Base-by-base conservation (phyloP, 345 rosid genomes). In the Pugionium dolabratum region DNA sequence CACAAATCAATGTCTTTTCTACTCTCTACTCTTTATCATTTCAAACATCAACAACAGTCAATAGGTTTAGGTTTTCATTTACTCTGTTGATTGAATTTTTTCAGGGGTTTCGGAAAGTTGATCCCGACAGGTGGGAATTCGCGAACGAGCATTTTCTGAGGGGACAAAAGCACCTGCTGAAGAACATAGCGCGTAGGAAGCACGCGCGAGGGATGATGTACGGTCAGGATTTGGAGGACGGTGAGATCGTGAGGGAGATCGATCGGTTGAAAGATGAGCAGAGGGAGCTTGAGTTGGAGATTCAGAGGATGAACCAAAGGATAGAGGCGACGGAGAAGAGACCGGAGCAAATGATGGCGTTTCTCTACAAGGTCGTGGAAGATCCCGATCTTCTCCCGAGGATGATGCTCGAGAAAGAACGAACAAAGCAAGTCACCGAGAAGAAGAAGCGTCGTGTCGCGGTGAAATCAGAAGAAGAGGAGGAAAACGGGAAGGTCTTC, bases 121-220 rank as follows among this genome's bases (percentile, higher is more conserved):
- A 94, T 83, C 84, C 97, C 2, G 99, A 94, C 58, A 68, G 70
- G 66, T 91, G 99, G 99, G 99, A 91, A 66, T 94, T 94, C 47
- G 95, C 93, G 42, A 91, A 91, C 78, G 93, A 89, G 70, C 89
- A 87, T 69, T 94, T 94, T 57, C 80, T 87, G 4, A 83, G 88
- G 34, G 99, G 91, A 2, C 93, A 94, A 61, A 85, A 79, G 77
- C 95, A 91, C 29, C 75, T 94, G 6, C 74, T 94, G 10, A 85
- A 69, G 79, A 85, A 91, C 78, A 85, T 90, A 74, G 73, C 73
- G 42, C 72, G 99, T 71, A 82, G 89, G 68, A 91, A 89, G 56
- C 93, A 94, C 66, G 83, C 78, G 49, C 64, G 67, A 1, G 72
- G 57, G 45, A 26, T 83, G 43, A 35, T 79, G 67, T 58, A 18